These are phyloP conservation scores for Hypoxylon trugodes DNA, from an alignment of 495 filamentous ascomycete species.

Conservation along the genomic window DNA sequence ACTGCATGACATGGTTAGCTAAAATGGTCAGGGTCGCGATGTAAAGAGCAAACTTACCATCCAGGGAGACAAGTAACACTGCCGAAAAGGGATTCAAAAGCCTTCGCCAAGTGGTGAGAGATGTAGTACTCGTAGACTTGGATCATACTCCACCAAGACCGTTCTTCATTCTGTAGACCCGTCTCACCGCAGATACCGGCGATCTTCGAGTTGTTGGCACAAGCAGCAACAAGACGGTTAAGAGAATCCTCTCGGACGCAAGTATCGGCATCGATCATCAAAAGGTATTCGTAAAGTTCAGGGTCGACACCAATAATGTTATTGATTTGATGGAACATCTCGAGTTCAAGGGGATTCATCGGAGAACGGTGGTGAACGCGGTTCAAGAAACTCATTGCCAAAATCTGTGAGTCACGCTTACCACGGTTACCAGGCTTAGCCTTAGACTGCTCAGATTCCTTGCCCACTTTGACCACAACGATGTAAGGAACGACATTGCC, in stretches of 20 bases:
- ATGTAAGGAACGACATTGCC: constrained; percentile 97
- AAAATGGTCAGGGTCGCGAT: neutral
- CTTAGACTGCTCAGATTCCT: constrained; percentile 91
- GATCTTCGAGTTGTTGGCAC: constrained; percentile 93
- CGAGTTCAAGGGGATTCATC: constrained; percentile 95
- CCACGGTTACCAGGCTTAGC: constrained; percentile 96
- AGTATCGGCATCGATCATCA: constrained; percentile 98
- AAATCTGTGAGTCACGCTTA: constrained; percentile 95
- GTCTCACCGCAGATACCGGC: constrained; percentile 98
- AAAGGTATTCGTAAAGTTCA: constrained; percentile 94
- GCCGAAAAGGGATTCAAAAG: constrained; percentile 94
- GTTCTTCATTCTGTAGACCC: constrained; percentile 91
- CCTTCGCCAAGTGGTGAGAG: constrained; percentile 91
- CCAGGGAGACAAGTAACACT: constrained; percentile 97
- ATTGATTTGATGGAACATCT: constrained; percentile 99
- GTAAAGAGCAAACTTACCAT: constrained; percentile 72
- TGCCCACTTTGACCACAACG: constrained; percentile 95
- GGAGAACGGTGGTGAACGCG: constrained; percentile 92
- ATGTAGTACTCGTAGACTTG: constrained; percentile 99
- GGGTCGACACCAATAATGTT: constrained; percentile 99
- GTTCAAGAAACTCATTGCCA: constrained; percentile 89
- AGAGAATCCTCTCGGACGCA: constrained; percentile 91
- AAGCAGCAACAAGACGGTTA: constrained; percentile 91
- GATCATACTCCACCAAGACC: constrained; percentile 99
- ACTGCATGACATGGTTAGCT: constrained; percentile 62